Evolutionary conservation across 2,329 filamentous ascomycete species (phyloP).

Genomic region (Fusarium sp.): DNA sequence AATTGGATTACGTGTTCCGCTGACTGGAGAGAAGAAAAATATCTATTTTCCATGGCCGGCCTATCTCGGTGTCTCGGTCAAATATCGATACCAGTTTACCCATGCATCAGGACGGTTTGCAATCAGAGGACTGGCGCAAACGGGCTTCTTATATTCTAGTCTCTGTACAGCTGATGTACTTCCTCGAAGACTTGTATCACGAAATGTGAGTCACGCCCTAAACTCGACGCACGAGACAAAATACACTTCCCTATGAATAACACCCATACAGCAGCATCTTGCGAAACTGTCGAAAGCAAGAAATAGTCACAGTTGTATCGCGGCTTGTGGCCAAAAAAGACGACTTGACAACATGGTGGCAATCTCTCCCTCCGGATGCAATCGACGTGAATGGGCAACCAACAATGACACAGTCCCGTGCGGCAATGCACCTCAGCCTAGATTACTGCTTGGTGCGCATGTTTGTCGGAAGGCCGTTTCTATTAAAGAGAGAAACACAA

Average conservation of each 20-base stretch:
- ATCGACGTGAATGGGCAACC: not conserved
- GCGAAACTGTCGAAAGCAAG: not conserved
- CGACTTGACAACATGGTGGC: not conserved
- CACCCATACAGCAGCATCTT: not conserved
- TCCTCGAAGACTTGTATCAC: constrained; percentile 8
- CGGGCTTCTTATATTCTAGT: not conserved
- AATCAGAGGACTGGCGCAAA: not conserved
- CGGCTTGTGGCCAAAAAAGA: not conserved
- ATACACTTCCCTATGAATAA: not conserved
- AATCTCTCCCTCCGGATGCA: not conserved
- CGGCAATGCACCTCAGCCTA: not conserved
- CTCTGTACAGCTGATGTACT: not conserved
- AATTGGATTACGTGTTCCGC: not conserved
- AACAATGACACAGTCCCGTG: not conserved
- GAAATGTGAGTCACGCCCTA: not conserved
- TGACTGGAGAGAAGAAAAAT: not conserved
- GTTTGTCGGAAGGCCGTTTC: constrained; percentile 5
- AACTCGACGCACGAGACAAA: not conserved
- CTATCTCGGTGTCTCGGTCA: constrained; percentile 4
- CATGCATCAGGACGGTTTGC: not conserved
- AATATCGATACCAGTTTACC: constrained; percentile 9
- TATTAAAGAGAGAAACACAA: not conserved
- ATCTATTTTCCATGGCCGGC: constrained; percentile 8
- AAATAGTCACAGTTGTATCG: not conserved
- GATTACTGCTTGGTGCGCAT: constrained; percentile 3